These are phyloP conservation scores for Pyrenophora tritici-repentis DNA, from an alignment of 2,329 filamentous ascomycete genomes.

Conservation along the genomic window DNA sequence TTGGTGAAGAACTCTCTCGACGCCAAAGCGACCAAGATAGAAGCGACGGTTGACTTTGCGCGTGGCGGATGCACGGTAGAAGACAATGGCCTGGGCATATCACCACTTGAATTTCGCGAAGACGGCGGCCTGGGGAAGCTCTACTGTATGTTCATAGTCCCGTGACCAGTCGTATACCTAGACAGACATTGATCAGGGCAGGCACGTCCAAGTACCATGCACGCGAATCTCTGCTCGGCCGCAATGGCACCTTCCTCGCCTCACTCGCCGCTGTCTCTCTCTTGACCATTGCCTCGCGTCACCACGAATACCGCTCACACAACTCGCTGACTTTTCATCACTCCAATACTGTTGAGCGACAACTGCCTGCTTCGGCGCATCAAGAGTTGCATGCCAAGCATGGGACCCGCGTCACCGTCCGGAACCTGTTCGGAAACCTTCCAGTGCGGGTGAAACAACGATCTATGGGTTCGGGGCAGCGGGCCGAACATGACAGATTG, in stretches of 20 bases:
- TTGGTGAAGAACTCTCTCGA: conserved; percentile 86
- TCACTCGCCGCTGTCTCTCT: conserved; percentile 77
- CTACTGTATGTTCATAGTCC: conserved; percentile 61
- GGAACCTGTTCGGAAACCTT: conserved; percentile 86
- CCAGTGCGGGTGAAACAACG: conserved; percentile 88
- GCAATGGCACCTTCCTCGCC: conserved; percentile 74
- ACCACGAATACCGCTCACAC: conserved; percentile 62
- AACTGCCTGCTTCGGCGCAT: conserved; percentile 64
- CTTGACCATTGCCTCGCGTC: conserved; percentile 75
- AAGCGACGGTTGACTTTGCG: conserved; percentile 72
- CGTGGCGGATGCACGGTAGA: conserved; percentile 79
- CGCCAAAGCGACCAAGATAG: conserved; percentile 70
- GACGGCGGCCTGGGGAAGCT: conserved; percentile 73
- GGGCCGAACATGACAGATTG: conserved; percentile 61
- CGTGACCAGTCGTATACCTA: conserved; percentile 4
- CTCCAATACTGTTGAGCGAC: conserved; percentile 66
- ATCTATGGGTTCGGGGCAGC: conserved; percentile 58
- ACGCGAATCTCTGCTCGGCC: conserved; percentile 62
- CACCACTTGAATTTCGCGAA: conserved; percentile 71
- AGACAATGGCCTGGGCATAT: conserved; percentile 83
- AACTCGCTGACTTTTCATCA: conserved; percentile 73
- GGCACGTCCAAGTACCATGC: conserved; percentile 75
- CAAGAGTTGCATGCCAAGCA: conserved; percentile 62
- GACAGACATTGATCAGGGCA: conserved; percentile 46
- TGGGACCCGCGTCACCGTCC: conserved; percentile 77